Evolutionary conservation across 148 eudicot genomes (phyloP), one percentile per base, ranked within the genome.

Genomic region (Vaccinium corymbosum): DNA sequence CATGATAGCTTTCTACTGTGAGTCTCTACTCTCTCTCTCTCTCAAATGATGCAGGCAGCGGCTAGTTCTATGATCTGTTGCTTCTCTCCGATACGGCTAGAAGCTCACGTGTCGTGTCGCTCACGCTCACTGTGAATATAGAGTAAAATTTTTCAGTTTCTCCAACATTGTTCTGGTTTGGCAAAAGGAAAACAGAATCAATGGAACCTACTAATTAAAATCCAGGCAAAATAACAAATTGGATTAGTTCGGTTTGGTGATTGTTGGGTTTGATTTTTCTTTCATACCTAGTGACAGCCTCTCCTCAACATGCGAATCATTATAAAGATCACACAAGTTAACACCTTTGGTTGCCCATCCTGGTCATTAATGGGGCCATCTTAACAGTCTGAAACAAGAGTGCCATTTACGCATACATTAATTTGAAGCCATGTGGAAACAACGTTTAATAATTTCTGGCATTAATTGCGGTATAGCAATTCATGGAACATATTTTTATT

Each of bases 321-420:
- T 8, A 1, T 3, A 6, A 50, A 50, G 12, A 50, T 10, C 52
- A 7, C 11, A 10, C 9, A 0, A 10, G 10, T 50, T 50, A 50
- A 1, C 52, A 50, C 71, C 71, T 22, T 68, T 13, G 73, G 38
- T 12, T 68, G 73, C 27, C 13, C 27, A 61, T 61, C 27, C n/a
- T 61, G 68, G 29, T 68, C 42, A 68, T 68, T 68, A 17, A 68
- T 12, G 73, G 73, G 73, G 73, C 13, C 73, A 68, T 68, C 73
- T 68, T 68, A 29, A 68, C 73, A 1, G 73, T 68, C 14, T 29
- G 15, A 68, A 68, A 68, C 2, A 72, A 29, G 19, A 35, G 48
- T 71, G 76, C 11, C 29, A 15, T 71, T 71, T 71, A 71, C 76
- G 48, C 48, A 71, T 32, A 48, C 48, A 16, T 71, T 71, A 14